Conservation (phyloP, 768 basidiomycete species). For the Boletus speciosus region DNA sequence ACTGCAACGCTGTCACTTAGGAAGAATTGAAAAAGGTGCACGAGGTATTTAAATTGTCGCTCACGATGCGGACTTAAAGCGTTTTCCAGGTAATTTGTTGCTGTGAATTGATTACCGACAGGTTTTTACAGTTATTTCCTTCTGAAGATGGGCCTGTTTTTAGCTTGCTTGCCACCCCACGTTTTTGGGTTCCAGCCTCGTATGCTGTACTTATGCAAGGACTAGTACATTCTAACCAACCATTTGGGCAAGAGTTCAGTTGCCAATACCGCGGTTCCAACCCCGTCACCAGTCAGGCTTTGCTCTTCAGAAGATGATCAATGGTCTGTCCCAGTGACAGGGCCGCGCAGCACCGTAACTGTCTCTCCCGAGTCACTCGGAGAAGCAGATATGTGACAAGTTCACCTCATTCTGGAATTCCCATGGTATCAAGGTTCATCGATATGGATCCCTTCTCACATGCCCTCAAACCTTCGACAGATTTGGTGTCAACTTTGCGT, state of each 20-base stretch:
- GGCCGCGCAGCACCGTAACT: neutral
- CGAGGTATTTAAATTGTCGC: neutral
- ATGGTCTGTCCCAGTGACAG: neutral
- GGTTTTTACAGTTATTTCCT: neutral
- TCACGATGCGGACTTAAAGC: neutral
- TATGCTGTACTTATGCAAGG: no score
- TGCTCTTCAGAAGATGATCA: neutral
- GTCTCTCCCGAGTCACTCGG: neutral
- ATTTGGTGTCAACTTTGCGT: conserved; percentile 21
- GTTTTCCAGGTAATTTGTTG: neutral
- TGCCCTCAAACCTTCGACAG: neutral
- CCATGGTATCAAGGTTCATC: conserved; percentile 20
- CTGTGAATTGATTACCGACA: neutral
- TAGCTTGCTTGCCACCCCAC: neutral
- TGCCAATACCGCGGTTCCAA: neutral
- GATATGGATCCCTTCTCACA: neutral
- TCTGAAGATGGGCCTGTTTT: neutral
- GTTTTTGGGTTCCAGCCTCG: neutral
- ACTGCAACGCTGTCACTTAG: neutral
- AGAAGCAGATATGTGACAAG: neutral
- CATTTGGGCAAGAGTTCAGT: neutral
- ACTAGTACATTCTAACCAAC: neutral
- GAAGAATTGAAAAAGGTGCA: neutral
- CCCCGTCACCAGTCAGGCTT: neutral
- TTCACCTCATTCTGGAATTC: neutral